Conservation (phyloP, 164 flowering plant genomes). For the Echeveria elegans region DNA sequence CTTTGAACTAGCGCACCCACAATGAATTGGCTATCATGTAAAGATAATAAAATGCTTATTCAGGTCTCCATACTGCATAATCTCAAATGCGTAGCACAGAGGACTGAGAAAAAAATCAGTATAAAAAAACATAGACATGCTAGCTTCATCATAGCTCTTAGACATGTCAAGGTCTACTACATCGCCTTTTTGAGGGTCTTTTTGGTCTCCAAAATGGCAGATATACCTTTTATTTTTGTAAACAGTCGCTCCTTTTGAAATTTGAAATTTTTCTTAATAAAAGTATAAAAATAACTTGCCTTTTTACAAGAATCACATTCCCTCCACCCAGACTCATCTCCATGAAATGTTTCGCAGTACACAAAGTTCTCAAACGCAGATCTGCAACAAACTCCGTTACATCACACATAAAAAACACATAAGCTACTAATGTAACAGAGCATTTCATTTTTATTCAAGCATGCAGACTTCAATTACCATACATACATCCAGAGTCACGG, state of each 20-base stretch:
- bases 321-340: conserved; percentile 64
- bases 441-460: not conserved
- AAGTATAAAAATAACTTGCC: conserved; percentile 22
- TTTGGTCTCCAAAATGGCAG: too few relatives aligned
- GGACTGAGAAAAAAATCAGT: not conserved
- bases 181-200: too few relatives aligned
- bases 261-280: too few relatives aligned
- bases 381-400: conserved; percentile 17
- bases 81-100: not conserved
- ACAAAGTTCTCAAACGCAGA: conserved; percentile 42
- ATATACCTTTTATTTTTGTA: too few relatives aligned
- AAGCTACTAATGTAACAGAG: too few relatives aligned
- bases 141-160: too few relatives aligned
- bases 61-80: not conserved
- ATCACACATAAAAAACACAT: conserved; percentile 5
- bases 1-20: conserved; percentile 57
- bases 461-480: not conserved
- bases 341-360: conserved; percentile 54
- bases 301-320: conserved; percentile 44
- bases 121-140: too few relatives aligned
- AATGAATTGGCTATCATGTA: conserved; percentile 40
- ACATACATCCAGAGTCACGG: not conserved
- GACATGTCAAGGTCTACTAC: too few relatives aligned
- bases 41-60: not conserved
- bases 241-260: too few relatives aligned